Percentiles rank a stretch among this genome's conserved stretches.
Conservation (phyloP, 2,329 filamentous ascomycete species). For the Trichoderma endophyticum region DNA sequence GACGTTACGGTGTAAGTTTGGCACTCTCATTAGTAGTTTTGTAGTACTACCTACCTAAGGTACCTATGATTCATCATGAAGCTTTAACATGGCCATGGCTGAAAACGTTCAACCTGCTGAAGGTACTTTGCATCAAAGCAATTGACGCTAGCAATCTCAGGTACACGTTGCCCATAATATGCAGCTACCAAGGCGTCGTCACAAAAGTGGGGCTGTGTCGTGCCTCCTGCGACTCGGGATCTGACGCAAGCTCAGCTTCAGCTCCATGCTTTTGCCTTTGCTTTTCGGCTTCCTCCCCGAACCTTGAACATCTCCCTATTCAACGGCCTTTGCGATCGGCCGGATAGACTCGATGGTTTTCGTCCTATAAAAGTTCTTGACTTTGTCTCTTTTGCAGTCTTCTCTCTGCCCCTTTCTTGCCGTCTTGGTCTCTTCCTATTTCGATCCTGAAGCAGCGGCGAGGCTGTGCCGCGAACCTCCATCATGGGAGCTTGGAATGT, state of each 20-base stretch:
- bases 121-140: neutral
- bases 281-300: neutral
- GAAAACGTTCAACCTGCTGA: neutral
- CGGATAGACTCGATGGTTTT: neutral
- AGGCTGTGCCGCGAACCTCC: conserved; percentile 21
- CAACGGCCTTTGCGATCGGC: neutral
- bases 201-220: neutral
- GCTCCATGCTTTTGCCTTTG: neutral
- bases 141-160: neutral
- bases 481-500: conserved; percentile 43
- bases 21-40: neutral
- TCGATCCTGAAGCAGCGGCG: neutral
- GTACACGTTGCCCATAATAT: neutral
- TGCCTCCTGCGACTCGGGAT: conserved; percentile 2
- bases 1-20: neutral
- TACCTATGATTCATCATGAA: neutral
- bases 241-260: conserved; percentile 20
- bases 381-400: neutral
- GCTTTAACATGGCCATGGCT: neutral
- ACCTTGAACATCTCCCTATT: neutral
- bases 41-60: neutral
- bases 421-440: neutral
- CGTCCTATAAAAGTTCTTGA: neutral
- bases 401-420: neutral
- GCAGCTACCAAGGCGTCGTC: neutral